These are phyloP conservation scores for Cryphonectria nitschkei DNA, from an alignment of 2,329 filamentous ascomycete genomes.

Conservation along the genomic window DNA sequence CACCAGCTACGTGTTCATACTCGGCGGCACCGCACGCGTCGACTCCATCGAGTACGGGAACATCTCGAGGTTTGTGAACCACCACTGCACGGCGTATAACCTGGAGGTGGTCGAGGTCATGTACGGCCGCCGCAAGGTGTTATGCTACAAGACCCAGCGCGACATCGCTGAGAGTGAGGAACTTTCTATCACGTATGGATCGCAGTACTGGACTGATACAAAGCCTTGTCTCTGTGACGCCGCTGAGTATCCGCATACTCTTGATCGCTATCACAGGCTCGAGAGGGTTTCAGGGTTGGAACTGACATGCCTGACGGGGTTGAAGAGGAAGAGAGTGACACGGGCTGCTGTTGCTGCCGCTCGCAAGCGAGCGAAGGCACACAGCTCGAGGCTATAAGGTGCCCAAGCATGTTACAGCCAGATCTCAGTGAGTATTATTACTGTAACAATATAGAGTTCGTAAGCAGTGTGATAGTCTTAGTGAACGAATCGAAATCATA, in stretches of 20 bases:
- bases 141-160: slow-evolving; percentile 4
- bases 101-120: not conserved
- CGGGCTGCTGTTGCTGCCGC: not conserved
- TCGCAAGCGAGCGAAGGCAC: not conserved
- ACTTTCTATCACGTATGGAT: slow-evolving; percentile 18
- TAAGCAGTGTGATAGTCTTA: not conserved
- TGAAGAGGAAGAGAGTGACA: not conserved
- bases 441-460: not conserved
- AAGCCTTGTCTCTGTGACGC: slow-evolving; percentile 13
- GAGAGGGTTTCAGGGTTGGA: not conserved
- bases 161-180: slow-evolving; percentile 10
- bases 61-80: slow-evolving; percentile 17
- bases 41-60: slow-evolving; percentile 12
- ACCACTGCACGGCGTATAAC: slow-evolving; percentile 16
- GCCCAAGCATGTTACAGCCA: not conserved
- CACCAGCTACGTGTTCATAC: not conserved
- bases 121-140: slow-evolving; percentile 17
- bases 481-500: not conserved
- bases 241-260: not conserved
- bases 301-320: not conserved
- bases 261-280: not conserved
- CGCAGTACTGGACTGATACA: not conserved
- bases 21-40: not conserved
- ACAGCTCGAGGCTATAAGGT: not conserved
- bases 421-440: not conserved